Conservation (phyloP, 1,284 basidiomycete genomes). For the Heterobasidion annosum region DNA sequence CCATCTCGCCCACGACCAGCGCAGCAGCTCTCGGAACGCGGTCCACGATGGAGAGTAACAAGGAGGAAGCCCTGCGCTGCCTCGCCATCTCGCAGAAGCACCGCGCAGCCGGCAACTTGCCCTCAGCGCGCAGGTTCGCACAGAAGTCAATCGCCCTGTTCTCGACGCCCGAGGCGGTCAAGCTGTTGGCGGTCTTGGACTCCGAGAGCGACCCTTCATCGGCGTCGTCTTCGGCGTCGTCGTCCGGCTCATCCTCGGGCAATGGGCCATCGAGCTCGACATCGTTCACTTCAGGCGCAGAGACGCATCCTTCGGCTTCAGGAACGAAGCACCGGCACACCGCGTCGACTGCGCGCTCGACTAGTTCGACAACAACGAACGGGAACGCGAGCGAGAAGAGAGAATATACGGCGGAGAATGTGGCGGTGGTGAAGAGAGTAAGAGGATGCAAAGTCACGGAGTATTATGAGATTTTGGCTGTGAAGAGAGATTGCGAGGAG, state of each 20-base stretch:
- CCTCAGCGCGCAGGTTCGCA: conserved; percentile 83
- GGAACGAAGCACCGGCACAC: conserved; percentile 50
- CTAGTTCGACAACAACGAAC: conserved; percentile 16
- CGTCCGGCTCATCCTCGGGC: conserved; percentile 23
- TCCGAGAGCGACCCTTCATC: conserved; percentile 29
- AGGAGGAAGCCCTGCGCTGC: conserved; percentile 80
- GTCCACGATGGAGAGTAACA: conserved; percentile 75
- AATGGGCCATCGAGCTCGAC: conserved; percentile 20
- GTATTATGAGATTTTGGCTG: conserved; percentile 88
- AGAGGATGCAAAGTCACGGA: conserved; percentile 79
- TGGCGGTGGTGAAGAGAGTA: conserved; percentile 81
- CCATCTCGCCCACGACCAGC: conserved; percentile 1
- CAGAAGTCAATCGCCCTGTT: conserved; percentile 85
- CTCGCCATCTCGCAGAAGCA: conserved; percentile 73
- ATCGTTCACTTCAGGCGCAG: conserved; percentile 36
- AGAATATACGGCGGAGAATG: conserved; percentile 83
- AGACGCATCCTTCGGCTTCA: conserved; percentile 60
- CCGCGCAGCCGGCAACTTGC: conserved; percentile 58
- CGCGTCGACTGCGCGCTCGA: conserved; percentile 21
- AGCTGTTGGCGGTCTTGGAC: conserved; percentile 60
- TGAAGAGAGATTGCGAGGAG: conserved; percentile 85
- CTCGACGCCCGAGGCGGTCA: conserved; percentile 71
- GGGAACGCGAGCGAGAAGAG: conserved; percentile 57
- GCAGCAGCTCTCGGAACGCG: neutral
- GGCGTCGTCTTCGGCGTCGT: conserved; percentile 22